Evolutionary conservation across 257 asterid species (phyloP).

Genomic region (Asclepias syriaca): DNA sequence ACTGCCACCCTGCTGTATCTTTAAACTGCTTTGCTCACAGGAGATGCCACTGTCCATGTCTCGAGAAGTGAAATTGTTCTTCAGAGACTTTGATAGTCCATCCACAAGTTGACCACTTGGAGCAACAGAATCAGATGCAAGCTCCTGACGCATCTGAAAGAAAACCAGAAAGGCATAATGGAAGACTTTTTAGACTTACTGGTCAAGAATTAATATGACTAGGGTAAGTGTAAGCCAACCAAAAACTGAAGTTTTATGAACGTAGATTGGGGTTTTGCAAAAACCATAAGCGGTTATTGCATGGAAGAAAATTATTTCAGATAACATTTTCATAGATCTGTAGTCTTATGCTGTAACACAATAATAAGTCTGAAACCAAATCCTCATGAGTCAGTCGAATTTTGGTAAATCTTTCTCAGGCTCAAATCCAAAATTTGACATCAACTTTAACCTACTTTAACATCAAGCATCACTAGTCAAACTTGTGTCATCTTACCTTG

Average conservation of each 20-base stretch:
- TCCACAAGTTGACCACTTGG: background rate
- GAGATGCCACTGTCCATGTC: background rate
- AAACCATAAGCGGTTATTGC: background rate
- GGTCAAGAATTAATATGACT: background rate
- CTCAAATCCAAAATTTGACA: background rate
- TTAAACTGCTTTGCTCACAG: background rate
- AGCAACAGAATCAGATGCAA: slow-evolving; percentile 2
- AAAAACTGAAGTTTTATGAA: background rate
- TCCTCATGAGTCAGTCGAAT: background rate
- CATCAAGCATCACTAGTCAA: background rate
- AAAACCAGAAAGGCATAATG: background rate
- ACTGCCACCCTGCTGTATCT: background rate
- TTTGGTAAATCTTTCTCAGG: background rate
- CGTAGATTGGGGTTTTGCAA: background rate
- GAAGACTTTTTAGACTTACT: background rate
- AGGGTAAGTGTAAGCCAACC: background rate
- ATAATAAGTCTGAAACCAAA: background rate
- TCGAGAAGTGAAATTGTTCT: background rate
- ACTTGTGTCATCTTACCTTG: background rate
- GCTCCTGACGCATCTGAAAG: background rate
- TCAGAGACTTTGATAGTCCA: background rate
- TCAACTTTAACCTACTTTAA: background rate
- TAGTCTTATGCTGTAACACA: background rate
- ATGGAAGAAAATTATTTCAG: background rate
- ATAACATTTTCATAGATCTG: background rate